Evolutionary conservation across 306 rosid genomes (phyloP), one percentile per base, ranked within the genome.

Genomic region (Vigna unguiculata): DNA sequence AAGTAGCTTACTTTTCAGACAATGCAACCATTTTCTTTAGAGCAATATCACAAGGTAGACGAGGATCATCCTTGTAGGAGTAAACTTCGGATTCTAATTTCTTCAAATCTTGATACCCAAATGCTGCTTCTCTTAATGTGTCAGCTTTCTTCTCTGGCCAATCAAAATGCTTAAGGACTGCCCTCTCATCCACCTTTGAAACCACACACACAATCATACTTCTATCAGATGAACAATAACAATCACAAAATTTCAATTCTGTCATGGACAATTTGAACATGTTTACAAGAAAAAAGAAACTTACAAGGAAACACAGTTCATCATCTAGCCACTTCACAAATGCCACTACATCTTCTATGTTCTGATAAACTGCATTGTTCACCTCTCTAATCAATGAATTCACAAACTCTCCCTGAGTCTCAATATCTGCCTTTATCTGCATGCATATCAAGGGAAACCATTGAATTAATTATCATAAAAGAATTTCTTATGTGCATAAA

Each of bases 101-200:
- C 53, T 95, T 92, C 77, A 95, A 79, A 88, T 95, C 99, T 79
- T 87, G 87, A 65, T 92, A 89, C 3, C 96, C 96, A 52, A 95
- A 95, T 62, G 99, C 93, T 54, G 99, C 96, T 86, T 95, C 99
- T 67, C 99, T 80, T 78, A 95, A 82, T 62, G 97, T 92, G 88
- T 95, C 99, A 1, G 97, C 99, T 85, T 92, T 95, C 84, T 90
- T 95, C 86, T 95, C 99, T 16, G 99, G 99, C 99, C 99, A 95
- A 49, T 86, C 90, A 34, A 95, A 95, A 87, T 95, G 97, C 83
- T 95, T 95, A 12, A 95, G 90, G 51, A 95, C 99, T 34, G 99
- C 99, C 67, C 97, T 92, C 77, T 95, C 99, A 46, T 95, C 99
- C 81, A 95, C 99, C 99, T 95, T 78, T 34, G 34, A 67, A 81